Evolutionary conservation across 768 basidiomycete species (phyloP).

Genomic region (Lepiota brunneoincarnata): DNA sequence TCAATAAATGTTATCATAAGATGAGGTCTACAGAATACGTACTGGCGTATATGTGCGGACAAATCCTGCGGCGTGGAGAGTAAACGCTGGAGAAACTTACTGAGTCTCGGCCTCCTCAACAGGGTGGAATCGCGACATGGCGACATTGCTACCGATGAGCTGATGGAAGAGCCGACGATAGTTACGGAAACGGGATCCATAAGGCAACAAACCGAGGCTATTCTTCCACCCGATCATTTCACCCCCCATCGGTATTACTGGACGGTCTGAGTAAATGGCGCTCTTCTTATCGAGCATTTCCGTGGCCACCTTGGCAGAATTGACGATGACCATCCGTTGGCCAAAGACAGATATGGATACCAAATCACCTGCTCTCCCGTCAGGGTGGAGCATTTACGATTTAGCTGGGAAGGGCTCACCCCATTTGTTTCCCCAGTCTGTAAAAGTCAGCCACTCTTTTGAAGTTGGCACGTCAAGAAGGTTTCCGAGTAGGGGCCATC

Average conservation of each 20-base stretch:
- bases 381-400: neutral
- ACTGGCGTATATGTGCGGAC: constrained; percentile 33
- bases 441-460: constrained; percentile 43
- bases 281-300: constrained; percentile 53
- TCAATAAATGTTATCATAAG: too few relatives aligned
- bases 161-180: constrained; percentile 41
- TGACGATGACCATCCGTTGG: constrained; percentile 44
- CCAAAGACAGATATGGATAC: constrained; percentile 42
- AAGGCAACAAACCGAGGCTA: constrained; percentile 31
- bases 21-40: constrained; percentile 19
- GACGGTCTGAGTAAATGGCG: constrained; percentile 53
- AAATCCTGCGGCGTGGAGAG: constrained; percentile 34
- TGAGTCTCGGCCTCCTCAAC: too few relatives aligned
- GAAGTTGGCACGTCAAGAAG: constrained; percentile 45
- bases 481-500: constrained; percentile 44
- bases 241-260: constrained; percentile 38
- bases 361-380: constrained; percentile 35
- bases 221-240: constrained; percentile 41
- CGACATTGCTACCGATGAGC: constrained; percentile 33
- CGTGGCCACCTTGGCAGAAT: constrained; percentile 34
- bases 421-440: constrained; percentile 43
- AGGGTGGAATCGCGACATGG: too few relatives aligned
- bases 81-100: too few relatives aligned
- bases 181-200: constrained; percentile 38
- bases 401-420: constrained; percentile 24